Base-by-base conservation (phyloP, 345 rosid species). In the Syzygium grande region DNA sequence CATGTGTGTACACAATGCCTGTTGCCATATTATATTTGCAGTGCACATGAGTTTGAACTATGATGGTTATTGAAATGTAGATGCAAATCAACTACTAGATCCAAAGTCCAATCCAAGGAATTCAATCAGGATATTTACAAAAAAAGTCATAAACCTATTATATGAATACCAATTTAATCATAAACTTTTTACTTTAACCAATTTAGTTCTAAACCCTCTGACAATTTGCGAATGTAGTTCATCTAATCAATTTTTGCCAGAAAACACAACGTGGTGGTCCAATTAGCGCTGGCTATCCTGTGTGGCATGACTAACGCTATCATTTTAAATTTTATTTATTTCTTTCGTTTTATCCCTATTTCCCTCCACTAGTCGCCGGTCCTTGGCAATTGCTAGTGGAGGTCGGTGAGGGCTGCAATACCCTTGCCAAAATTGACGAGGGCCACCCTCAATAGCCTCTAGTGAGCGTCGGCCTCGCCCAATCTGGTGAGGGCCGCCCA, bases 341-440 rank as follows among this genome's bases (percentile, higher is more conserved):
- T 58, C n/a, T 56, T 4, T 11, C 3, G 2, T 58, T 58, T 58
- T 25, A 25, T 10, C 8, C 65, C 7, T 58, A 58, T 58, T 58
- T 58, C 65, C 29, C 15, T 58, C 3, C 1, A 0, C 1, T 1
- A 0, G 3, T 58, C 11, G 65, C 15, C 11, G 10, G 25, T 27
- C 25, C 29, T 58, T 2, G 1, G 65, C 65, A 58, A 58, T 58
- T 14, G 65, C 15, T 7, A 11, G 5, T 25, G 65, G 29, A 25
- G 29, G 65, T 58, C 25, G 11, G 65, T 29, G 25, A 58, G 29
- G 65, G 11, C 7, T 14, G 11, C 29, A 25, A 58, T 58, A 29
- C 65, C 65, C 29, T 58, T 29, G 27, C 27, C 27, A n/a, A 58
- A 58, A 25, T 11, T 58, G 7, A 25, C 7, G 29, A 58, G 25